Evolutionary conservation across 257 asterid genomes (phyloP).

Genomic region (Salvia miltiorrhiza): DNA sequence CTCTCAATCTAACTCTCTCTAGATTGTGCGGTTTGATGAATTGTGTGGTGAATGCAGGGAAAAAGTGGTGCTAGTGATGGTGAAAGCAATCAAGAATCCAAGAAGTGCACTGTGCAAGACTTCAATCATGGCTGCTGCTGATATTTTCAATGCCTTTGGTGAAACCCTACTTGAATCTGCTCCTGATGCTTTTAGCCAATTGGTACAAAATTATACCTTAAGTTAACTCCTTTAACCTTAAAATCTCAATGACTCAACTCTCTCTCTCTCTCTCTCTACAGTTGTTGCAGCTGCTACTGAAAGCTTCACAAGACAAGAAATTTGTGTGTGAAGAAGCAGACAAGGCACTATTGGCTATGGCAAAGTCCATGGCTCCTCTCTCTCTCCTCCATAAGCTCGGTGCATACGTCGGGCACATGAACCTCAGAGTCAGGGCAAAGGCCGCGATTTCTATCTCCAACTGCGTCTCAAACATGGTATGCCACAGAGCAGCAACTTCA

Average conservation of each 20-base stretch:
- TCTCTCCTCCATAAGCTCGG: slow-evolving; percentile 63
- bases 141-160: slow-evolving; percentile 73
- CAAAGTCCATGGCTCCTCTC: slow-evolving; percentile 65
- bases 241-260: no score
- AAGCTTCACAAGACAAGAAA: slow-evolving; percentile 91
- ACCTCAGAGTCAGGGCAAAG: slow-evolving; percentile 77
- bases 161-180: slow-evolving; percentile 51
- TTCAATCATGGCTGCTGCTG: slow-evolving; percentile 86
- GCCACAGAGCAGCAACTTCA: background rate
- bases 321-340: slow-evolving; percentile 98
- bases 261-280: slow-evolving; percentile 21
- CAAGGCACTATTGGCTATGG: slow-evolving; percentile 59
- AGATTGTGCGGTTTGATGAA: background rate
- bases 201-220: slow-evolving; percentile 38
- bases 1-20: background rate
- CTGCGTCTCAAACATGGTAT: slow-evolving; percentile 80
- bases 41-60: slow-evolving; percentile 42
- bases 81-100: slow-evolving; percentile 89
- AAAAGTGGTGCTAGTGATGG: slow-evolving; percentile 54
- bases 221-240: background rate
- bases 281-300: slow-evolving; percentile 85
- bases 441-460: slow-evolving; percentile 70
- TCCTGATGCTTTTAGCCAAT: slow-evolving; percentile 54
- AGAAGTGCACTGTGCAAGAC: slow-evolving; percentile 96
- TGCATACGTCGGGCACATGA: slow-evolving; percentile 55